Percentiles rank a stretch among this genome's conserved stretches.
Evolutionary conservation across 306 rosid species (phyloP).

Genomic region (Luffa aegyptiaca): DNA sequence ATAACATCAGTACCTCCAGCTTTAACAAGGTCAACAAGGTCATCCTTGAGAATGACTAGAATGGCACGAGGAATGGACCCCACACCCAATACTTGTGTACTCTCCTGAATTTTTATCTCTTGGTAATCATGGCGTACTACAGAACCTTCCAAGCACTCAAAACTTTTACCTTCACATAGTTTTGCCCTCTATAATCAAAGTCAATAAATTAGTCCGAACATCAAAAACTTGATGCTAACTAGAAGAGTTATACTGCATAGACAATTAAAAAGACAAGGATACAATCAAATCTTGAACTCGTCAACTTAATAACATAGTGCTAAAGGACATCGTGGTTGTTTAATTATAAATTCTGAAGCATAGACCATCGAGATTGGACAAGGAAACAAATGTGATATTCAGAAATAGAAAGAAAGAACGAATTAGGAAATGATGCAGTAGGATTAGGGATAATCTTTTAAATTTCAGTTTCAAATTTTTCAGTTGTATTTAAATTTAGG

Average conservation of each 20-base stretch:
- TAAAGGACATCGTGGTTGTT: not conserved
- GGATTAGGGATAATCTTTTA: not conserved
- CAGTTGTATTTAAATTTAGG: not conserved
- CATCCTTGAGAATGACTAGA: slow-evolving; percentile 75
- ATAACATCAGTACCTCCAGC: slow-evolving; percentile 72
- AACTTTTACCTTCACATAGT: slow-evolving; percentile 66
- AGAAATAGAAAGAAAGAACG: not conserved
- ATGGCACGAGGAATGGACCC: slow-evolving; percentile 96
- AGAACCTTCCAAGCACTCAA: slow-evolving; percentile 63
- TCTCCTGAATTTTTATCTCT: slow-evolving; percentile 94
- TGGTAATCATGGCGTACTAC: slow-evolving; percentile 85
- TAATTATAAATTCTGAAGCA: not conserved
- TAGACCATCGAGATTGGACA: not conserved
- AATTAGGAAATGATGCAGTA: not conserved
- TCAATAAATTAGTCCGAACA: slow-evolving; percentile 9
- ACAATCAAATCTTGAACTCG: not conserved
- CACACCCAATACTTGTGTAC: slow-evolving; percentile 73
- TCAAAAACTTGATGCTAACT: not conserved
- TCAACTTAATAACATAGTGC: not conserved
- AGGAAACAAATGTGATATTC: not conserved
- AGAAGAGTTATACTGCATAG: not conserved
- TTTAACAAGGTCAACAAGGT: slow-evolving; percentile 85
- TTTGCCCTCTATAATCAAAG: slow-evolving; percentile 39
- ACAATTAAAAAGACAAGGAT: not conserved
- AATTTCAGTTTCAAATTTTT: not conserved